Evolutionary conservation across 2,329 filamentous ascomycete species (phyloP).

Genomic region (Tolypocladium ophioglossoides): DNA sequence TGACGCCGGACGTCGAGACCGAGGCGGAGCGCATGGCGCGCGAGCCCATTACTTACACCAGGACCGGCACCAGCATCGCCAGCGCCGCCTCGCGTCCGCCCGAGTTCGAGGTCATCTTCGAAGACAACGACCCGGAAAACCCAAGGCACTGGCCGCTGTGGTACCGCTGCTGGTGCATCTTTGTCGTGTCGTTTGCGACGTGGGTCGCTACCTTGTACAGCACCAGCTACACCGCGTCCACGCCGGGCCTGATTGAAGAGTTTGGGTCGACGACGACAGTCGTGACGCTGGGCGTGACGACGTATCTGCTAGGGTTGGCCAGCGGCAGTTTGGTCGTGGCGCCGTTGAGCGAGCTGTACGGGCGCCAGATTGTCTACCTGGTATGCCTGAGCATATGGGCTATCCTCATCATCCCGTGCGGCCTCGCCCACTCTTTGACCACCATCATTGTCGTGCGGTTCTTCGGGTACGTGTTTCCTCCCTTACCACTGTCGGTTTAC

Average conservation of each 20-base stretch:
- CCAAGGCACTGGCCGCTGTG: conserved; percentile 57
- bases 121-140: conserved; percentile 50
- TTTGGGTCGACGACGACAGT: conserved; percentile 50
- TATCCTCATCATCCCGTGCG: conserved; percentile 61
- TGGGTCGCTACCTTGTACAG: conserved; percentile 59
- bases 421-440: conserved; percentile 54
- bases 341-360: conserved; percentile 62
- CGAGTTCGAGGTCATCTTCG: conserved; percentile 65
- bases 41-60: conserved; percentile 34
- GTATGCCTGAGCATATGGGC: conserved; percentile 53
- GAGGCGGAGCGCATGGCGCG: conserved; percentile 27
- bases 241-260: conserved; percentile 56
- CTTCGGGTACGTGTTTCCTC: conserved; percentile 42
- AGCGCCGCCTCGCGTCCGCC: conserved; percentile 35
- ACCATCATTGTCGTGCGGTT: conserved; percentile 64
- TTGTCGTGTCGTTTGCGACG: conserved; percentile 34
- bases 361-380: conserved; percentile 58
- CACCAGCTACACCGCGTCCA: conserved; percentile 66
- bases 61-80: conserved; percentile 29
- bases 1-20: conserved; percentile 25
- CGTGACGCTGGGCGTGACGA: conserved; percentile 67
- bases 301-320: conserved; percentile 67
- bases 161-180: conserved; percentile 30
- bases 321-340: conserved; percentile 62
- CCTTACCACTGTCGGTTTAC: neutral